Percentiles rank a stretch among this genome's conserved stretches.
These are phyloP conservation scores for Hypoxylon crocopeplum DNA, from an alignment of 495 filamentous ascomycete species.

Conservation along the genomic window DNA sequence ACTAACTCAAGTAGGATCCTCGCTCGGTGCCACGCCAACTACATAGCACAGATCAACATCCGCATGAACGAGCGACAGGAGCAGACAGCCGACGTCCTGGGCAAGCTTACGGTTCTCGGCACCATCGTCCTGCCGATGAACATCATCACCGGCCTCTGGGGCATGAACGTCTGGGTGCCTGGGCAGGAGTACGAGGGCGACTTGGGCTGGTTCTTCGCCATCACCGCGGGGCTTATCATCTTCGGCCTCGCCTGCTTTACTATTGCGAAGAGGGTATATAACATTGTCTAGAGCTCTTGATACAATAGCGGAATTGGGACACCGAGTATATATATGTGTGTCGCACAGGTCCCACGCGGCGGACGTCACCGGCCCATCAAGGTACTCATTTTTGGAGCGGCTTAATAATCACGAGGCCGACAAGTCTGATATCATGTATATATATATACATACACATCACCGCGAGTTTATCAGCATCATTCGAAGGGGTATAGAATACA, in stretches of 20 bases:
- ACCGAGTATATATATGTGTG: not conserved
- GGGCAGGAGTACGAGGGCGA: constrained; percentile 72
- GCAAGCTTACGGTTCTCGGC: constrained; percentile 92
- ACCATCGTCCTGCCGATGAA: constrained; percentile 99
- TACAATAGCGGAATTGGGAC: not conserved
- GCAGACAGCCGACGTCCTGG: constrained; percentile 90
- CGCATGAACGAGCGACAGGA: constrained; percentile 97
- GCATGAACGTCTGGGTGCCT: constrained; percentile 97
- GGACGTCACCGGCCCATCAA: constrained; percentile 16
- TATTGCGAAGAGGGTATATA: constrained; percentile 77
- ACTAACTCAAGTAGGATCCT: constrained; percentile 68
- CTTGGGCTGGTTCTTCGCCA: constrained; percentile 66
- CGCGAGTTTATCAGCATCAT: not conserved
- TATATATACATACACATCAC: not conserved
- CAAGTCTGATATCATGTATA: not conserved
- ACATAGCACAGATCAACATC: constrained; percentile 91
- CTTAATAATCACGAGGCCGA: not conserved
- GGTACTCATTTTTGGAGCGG: constrained; percentile 19
- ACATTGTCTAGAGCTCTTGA: constrained; percentile 60
- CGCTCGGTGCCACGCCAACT: constrained; percentile 92
- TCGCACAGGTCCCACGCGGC: not conserved
- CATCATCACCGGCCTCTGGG: constrained; percentile 97
- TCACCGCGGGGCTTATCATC: constrained; percentile 74
- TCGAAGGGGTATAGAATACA: constrained; percentile 17
- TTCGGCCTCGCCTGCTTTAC: constrained; percentile 82